phyloP scores from a whole-genome alignment of 768 basidiomycete species.

The Hortiboletus campestris region DNA sequence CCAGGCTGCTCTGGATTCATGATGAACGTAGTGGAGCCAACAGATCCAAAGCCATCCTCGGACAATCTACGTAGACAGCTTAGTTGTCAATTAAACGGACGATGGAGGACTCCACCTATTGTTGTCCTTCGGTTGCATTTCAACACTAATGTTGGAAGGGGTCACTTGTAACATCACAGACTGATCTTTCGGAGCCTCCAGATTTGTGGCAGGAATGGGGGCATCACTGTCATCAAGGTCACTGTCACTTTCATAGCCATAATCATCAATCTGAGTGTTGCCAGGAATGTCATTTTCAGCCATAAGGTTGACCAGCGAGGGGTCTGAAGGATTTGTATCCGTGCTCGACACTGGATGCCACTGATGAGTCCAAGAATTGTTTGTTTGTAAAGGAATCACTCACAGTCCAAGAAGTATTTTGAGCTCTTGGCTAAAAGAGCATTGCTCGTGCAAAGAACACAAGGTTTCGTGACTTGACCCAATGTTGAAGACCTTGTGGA shows the following conservation, averaged over 20 bases:
- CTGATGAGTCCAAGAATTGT: background rate
- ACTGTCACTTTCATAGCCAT: slow-evolving; percentile 36
- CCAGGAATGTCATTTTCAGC: slow-evolving; percentile 9
- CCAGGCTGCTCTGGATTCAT: slow-evolving; percentile 15
- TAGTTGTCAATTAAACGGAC: background rate
- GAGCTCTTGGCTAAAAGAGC: slow-evolving; percentile 26
- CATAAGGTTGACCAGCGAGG: slow-evolving; percentile 15
- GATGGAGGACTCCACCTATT: background rate
- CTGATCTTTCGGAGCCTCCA: background rate
- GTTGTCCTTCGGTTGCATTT: background rate
- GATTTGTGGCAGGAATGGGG: background rate
- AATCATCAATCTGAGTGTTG: slow-evolving; percentile 14
- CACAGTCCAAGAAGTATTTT: slow-evolving; percentile 28
- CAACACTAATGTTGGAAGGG: background rate
- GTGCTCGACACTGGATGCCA: slow-evolving; percentile 15
- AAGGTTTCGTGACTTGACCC: slow-evolving; percentile 16
- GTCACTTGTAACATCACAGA: background rate
- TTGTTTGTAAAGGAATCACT: background rate
- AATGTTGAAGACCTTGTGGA: slow-evolving; percentile 16
- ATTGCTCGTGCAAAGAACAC: slow-evolving; percentile 29
- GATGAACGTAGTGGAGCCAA: slow-evolving; percentile 16
- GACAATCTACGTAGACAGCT: slow-evolving; percentile 4
- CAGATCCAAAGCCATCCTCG: slow-evolving; percentile 16
- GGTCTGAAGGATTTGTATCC: slow-evolving; percentile 7
- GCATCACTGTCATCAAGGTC: slow-evolving; percentile 32